Base-by-base conservation (phyloP, 164 flowering plant genomes). In the Nymphaea thermarum region DNA sequence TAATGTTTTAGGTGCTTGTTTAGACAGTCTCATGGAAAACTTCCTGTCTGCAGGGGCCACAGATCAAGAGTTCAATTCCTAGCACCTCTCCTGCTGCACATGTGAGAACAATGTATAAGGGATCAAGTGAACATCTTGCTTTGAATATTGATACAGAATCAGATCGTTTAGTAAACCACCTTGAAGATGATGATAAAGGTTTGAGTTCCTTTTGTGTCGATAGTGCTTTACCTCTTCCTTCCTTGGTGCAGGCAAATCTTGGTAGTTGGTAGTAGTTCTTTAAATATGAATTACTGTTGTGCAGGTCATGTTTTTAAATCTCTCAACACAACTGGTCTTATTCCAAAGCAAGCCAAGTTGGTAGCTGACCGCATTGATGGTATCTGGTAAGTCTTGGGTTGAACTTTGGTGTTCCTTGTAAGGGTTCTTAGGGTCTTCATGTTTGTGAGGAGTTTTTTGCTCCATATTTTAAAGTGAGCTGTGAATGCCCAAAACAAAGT, bases 261-360 rank as follows among this genome's bases (percentile, higher is more conserved):
- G 60, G 60, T 55, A 55, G 10, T 55, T 16, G 60, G 12, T 55
- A 2, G 60, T 55, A 8, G 60, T 55, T 64, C 43, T 67, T n/a
- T 64, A 51, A 51, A 51, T 8, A 51, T 51, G 8, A 51, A 51
- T 51, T 10, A 51, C 57, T 51, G 36, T 25, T 65, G 74, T 73
- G 82, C 91, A 94, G 99, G 99, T 79, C 97, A 91, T 73, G 78
- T 79, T 15, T 94, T 94, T 81, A 94, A 88, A 83, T 87, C 99
- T 41, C 87, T 94, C 10, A 86, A 85, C 74, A 80, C 90, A 44
- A 80, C 93, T 11, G 99, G 99, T 75, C 79, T 94, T 63, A 71
- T 94, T 64, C 99, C 99, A 63, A 81, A 65, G 70, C 96, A 89
- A 82, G 99, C 93, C 68, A 94, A 86, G 79, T 65, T 79, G 76